Percentiles rank a stretch among this genome's conserved stretches.
Conservation (phyloP, 306 rosid species). For the Dryas alaskensis region DNA sequence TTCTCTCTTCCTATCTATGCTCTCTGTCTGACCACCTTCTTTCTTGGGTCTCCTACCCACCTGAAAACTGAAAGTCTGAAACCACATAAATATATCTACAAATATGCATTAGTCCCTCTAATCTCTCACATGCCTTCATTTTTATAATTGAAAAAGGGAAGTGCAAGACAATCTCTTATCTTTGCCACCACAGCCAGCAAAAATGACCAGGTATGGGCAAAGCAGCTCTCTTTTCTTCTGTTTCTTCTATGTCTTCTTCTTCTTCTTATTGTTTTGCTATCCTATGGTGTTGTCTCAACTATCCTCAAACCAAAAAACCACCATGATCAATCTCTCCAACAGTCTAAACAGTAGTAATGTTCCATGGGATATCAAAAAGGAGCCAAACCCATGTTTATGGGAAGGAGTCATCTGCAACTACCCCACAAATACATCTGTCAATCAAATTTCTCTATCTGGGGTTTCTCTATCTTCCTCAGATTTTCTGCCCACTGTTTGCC, state of each 20-base stretch:
- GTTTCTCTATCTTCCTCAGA: slow-evolving; percentile 34
- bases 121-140: not conserved
- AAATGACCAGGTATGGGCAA: slow-evolving; percentile 43
- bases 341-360: slow-evolving; percentile 2
- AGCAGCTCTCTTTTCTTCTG: slow-evolving; percentile 19
- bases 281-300: slow-evolving; percentile 49
- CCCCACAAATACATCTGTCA: slow-evolving; percentile 30
- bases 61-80: too few relatives aligned
- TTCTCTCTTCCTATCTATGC: too few relatives aligned
- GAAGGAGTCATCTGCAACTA: slow-evolving; percentile 47
- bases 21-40: too few relatives aligned
- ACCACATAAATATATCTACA: too few relatives aligned
- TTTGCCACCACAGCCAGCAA: not conserved
- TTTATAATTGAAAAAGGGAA: not conserved
- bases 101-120: too few relatives aligned
- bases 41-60: too few relatives aligned
- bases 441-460: slow-evolving; percentile 34
- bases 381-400: slow-evolving; percentile 66
- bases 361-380: slow-evolving; percentile 29
- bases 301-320: slow-evolving; percentile 39
- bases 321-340: slow-evolving; percentile 41
- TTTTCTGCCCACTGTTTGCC: slow-evolving; percentile 50
- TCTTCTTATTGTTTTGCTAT: slow-evolving; percentile 22
- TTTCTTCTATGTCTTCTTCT: slow-evolving; percentile 18
- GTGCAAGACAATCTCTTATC: slow-evolving; percentile 3